Percentiles rank a stretch among this genome's conserved stretches.
Conservation (phyloP, 73 alveolate genomes). For the Paramecium sonneborni region DNA sequence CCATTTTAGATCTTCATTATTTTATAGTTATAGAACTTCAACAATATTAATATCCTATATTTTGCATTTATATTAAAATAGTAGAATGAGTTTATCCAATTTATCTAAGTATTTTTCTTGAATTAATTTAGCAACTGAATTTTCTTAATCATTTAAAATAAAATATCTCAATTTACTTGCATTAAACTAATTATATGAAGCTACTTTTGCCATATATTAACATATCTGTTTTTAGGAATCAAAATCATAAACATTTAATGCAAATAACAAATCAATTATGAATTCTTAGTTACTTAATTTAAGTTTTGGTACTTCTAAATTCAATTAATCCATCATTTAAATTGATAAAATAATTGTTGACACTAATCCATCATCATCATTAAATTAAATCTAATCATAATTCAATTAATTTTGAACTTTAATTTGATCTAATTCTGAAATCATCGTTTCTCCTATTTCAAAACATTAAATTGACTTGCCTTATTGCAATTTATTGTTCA, state of each 20-base stretch:
- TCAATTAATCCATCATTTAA: neutral
- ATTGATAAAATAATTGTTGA: neutral
- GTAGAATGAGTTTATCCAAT: neutral
- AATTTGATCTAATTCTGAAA: neutral
- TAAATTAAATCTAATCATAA: neutral
- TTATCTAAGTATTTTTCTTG: neutral
- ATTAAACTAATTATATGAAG: neutral
- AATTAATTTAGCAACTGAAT: neutral
- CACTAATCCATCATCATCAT: conserved; percentile 1
- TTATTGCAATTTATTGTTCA: neutral
- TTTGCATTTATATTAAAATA: neutral
- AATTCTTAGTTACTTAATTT: neutral
- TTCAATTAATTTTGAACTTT: neutral
- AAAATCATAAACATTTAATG: neutral
- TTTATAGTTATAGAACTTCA: neutral
- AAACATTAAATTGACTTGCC: neutral
- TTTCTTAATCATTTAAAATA: conserved; percentile 1
- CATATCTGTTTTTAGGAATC: neutral
- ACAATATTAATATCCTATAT: neutral
- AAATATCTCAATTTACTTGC: conserved; percentile 11
- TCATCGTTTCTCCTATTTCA: conserved; percentile 33
- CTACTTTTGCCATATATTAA: neutral
- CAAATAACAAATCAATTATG: neutral
- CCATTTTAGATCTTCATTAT: neutral
- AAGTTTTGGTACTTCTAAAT: neutral